Evolutionary conservation across 73 alveolate species (phyloP).

Genomic region (Tetrahymena thermophila): DNA sequence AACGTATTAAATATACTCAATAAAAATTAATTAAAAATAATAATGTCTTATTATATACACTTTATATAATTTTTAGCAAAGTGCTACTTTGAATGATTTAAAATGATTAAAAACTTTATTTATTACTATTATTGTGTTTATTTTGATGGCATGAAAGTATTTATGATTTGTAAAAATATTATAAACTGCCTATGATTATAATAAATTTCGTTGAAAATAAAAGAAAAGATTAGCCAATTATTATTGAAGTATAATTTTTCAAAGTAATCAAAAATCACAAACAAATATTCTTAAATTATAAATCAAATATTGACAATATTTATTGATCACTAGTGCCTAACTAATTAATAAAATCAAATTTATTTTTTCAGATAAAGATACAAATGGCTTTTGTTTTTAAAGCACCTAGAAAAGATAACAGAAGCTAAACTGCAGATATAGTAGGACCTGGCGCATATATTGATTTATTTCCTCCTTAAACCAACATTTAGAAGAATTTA

Average conservation of each 20-base stretch:
- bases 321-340: background rate
- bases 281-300: background rate
- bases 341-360: background rate
- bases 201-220: background rate
- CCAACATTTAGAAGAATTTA: background rate
- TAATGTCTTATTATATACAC: too few relatives aligned
- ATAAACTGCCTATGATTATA: background rate
- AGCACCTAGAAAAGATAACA: background rate
- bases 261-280: background rate
- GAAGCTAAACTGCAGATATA: background rate
- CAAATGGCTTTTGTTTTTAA: background rate
- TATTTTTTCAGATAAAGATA: background rate
- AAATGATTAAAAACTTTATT: too few relatives aligned
- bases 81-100: too few relatives aligned
- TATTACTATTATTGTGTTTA: too few relatives aligned
- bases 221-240: background rate
- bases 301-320: background rate
- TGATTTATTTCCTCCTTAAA: background rate
- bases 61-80: too few relatives aligned
- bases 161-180: background rate
- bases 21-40: too few relatives aligned
- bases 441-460: background rate
- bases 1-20: too few relatives aligned
- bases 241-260: background rate
- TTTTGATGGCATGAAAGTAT: too few relatives aligned